phyloP scores from a whole-genome alignment of 2,329 filamentous ascomycete species.

The Paecilomyces formosus region DNA sequence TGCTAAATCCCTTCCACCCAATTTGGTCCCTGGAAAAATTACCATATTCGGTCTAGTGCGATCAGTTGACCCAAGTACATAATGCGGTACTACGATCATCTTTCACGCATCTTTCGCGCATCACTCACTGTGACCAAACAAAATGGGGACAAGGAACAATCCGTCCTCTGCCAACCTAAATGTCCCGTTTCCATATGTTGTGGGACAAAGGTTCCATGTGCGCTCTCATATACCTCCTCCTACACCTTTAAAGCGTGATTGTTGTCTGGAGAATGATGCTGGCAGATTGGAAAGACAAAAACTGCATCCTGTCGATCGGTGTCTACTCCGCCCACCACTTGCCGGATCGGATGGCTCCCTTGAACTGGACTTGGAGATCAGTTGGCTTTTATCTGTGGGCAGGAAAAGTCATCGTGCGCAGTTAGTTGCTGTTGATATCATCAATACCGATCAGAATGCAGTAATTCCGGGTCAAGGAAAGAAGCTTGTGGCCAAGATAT shows the following conservation, averaged over 20 bases:
- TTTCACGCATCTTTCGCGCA: no score
- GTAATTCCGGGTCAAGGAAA: no score
- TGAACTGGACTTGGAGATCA: neutral
- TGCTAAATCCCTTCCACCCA: no score
- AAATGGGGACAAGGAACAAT: no score
- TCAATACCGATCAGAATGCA: neutral
- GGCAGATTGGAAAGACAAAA: neutral
- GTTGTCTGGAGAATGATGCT: neutral
- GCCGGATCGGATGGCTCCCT: neutral
- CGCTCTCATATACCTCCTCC: neutral
- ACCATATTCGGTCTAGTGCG: no score
- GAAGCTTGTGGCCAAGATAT: no score
- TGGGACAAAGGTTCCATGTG: neutral
- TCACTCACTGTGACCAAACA: no score
- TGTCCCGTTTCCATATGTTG: neutral
- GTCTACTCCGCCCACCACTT: neutral
- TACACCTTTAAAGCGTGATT: neutral
- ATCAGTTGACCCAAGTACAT: no score
- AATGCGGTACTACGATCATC: no score
- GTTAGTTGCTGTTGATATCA: neutral
- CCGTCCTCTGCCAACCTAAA: neutral
- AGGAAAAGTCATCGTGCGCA: neutral
- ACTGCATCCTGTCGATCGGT: neutral
- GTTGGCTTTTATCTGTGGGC: neutral
- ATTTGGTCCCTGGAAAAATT: no score